Base-by-base conservation (phyloP, 352 stramenopile genomes). In the Phytophthora hibernalis region DNA sequence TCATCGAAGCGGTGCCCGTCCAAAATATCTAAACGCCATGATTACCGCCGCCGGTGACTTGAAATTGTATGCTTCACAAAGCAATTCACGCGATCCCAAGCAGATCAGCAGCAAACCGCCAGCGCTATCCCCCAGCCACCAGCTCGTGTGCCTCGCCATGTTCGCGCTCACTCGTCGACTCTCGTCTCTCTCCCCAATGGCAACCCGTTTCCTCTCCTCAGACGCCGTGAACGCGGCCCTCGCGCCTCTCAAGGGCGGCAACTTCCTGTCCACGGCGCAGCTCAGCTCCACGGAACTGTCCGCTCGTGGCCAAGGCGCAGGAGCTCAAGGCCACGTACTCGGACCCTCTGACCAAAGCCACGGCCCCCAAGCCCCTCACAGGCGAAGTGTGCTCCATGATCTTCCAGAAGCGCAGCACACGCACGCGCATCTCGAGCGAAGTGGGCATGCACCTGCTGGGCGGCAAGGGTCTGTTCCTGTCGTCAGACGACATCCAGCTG, bases 401-500 rank as follows among this genome's bases (percentile, higher is more conserved):
- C 68, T 98, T 98, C 75, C 92, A 98, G 61, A 98, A 98, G 75
- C 86, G 93, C 47, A 96, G 83, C 49, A 98, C 93, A 13, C 91
- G 93, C 61, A 98, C 93, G 13, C 87, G 93, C 21, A 96, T 98
- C 31, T 97, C 87, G 51, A 97, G 90, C 12, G 96, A 99, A 83
- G 98, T 98, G 20, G 97, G 97, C 22, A 99, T 99, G 93, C 85
- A 92, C 50, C 60, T 98, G 54, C 83, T 99, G 12, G 97, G 98
- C 48, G 98, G 97, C 26, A 96, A 98, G 55, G 93, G 93, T 24
- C 86, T 99, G 5, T 99, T 99, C 77, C 89, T 99, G 10, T 98
- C 95, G 9, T 97, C 95, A 7, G 94, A 97, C 22, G 98, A 99
- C 78, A 99, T 99, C 71, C 97, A 99, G 77, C 77, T 99, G 21